A percentile compares a stretch with the other conserved stretches of the same genome.
Conservation (phyloP, 2,329 filamentous ascomycete genomes). For the Paecilomyces formosus region DNA sequence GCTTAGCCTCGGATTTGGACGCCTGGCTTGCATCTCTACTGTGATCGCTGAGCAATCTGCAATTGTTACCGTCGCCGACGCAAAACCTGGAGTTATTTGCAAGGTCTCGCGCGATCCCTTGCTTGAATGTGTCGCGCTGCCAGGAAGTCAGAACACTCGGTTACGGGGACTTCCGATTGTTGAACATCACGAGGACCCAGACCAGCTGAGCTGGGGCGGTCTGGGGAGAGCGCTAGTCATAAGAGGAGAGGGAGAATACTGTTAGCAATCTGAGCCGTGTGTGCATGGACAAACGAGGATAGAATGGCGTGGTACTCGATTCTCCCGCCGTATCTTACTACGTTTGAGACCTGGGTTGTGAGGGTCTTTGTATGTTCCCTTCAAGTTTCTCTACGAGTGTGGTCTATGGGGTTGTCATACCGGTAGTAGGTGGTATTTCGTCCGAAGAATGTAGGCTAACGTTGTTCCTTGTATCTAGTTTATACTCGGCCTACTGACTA, state of each 20-base stretch:
- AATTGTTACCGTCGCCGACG: background rate
- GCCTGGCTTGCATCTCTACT: background rate
- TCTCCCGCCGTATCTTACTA: constrained; percentile 50
- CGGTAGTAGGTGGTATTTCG: background rate
- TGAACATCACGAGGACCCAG: background rate
- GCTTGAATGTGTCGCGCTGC: background rate
- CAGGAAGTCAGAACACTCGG: background rate
- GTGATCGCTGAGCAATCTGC: background rate
- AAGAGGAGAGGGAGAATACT: background rate
- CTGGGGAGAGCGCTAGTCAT: background rate
- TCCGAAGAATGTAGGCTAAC: constrained; percentile 4
- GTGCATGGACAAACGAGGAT: background rate
- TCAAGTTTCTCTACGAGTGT: constrained; percentile 1
- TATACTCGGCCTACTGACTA: constrained; percentile 51
- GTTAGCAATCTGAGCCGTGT: background rate
- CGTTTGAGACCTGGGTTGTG: constrained; percentile 55
- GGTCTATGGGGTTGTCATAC: background rate
- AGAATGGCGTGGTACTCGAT: constrained; percentile 59
- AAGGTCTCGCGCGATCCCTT: background rate
- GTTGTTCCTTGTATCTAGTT: constrained; percentile 39
- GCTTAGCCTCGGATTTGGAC: background rate
- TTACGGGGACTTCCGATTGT: background rate
- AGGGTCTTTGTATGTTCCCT: constrained; percentile 51
- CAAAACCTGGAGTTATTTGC: background rate
- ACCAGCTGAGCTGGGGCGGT: background rate